Evolutionary conservation across 805 yeast genomes (phyloP).

Genomic region (Yarrowia yakushimensis): DNA sequence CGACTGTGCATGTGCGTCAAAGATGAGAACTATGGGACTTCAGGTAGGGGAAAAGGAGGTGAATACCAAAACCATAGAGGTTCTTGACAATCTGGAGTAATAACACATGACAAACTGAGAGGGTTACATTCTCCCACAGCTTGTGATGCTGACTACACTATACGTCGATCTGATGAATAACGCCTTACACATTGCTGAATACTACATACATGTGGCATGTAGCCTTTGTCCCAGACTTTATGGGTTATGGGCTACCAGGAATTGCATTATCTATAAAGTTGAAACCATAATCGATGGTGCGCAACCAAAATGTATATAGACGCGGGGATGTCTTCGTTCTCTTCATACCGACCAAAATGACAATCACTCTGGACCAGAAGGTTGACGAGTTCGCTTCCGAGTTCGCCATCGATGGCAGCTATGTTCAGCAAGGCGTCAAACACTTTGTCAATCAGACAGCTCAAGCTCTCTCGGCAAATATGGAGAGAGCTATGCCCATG

Average conservation of each 20-base stretch:
- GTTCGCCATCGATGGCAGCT: slow-evolving; percentile 17
- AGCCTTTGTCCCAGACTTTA: too few relatives aligned
- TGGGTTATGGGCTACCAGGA: background rate
- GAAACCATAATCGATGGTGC: slow-evolving; percentile 6
- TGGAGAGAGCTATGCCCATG: slow-evolving; percentile 51
- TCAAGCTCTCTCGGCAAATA: slow-evolving; percentile 34
- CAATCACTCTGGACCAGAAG: background rate
- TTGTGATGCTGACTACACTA: too few relatives aligned
- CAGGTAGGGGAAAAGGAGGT: too few relatives aligned
- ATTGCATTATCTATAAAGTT: background rate
- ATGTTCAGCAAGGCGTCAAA: slow-evolving; percentile 25
- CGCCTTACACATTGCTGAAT: background rate
- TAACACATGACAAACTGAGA: too few relatives aligned
- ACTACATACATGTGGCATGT: background rate
- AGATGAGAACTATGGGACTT: too few relatives aligned
- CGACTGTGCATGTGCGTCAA: too few relatives aligned
- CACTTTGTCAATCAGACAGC: slow-evolving; percentile 33
- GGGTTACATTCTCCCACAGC: too few relatives aligned
- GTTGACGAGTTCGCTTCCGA: slow-evolving; percentile 11
- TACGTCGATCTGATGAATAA: background rate
- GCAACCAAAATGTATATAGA: slow-evolving; percentile 14
- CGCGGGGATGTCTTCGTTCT: background rate
- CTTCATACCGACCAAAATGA: background rate
- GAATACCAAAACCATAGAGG: too few relatives aligned
- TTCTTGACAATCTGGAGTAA: too few relatives aligned